phyloP scores from a whole-genome alignment of 768 basidiomycete genomes.

The Lepiota venenata region DNA sequence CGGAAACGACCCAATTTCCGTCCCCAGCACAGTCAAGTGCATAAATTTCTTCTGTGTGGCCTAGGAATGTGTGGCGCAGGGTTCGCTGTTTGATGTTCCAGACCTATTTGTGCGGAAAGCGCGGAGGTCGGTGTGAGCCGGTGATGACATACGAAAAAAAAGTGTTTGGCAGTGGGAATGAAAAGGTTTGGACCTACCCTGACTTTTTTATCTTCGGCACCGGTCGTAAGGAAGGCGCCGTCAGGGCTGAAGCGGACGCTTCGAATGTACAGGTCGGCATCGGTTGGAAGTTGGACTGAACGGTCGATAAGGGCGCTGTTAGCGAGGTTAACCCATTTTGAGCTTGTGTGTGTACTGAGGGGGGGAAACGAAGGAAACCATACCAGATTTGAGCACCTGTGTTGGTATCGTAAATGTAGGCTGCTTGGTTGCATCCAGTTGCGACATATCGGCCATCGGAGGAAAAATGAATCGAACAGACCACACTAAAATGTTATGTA shows the following conservation, averaged over 20 bases:
- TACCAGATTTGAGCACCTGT: constrained; percentile 84
- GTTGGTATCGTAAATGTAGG: constrained; percentile 93
- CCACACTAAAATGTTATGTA: constrained; percentile 31
- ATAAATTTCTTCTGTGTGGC: constrained; percentile 92
- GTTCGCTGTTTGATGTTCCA: constrained; percentile 87
- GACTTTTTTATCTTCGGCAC: constrained; percentile 92
- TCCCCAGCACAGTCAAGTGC: constrained; percentile 90
- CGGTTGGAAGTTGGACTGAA: constrained; percentile 23
- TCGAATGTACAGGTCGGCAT: constrained; percentile 39
- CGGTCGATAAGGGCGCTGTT: constrained; percentile 15
- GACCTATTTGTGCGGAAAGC: constrained; percentile 45
- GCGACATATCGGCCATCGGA: constrained; percentile 91
- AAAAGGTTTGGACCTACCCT: constrained; percentile 65
- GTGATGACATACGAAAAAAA: constrained; percentile 30
- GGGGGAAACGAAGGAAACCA: constrained; percentile 18
- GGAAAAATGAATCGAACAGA: constrained; percentile 93
- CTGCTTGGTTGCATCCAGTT: constrained; percentile 94
- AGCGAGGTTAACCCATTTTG: not conserved
- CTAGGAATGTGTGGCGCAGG: constrained; percentile 79
- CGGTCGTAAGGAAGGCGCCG: constrained; percentile 89
- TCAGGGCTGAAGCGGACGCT: constrained; percentile 91
- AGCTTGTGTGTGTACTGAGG: not conserved
- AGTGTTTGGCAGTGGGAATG: constrained; percentile 22
- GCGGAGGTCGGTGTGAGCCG: constrained; percentile 58
- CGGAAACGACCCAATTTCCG: constrained; percentile 83